phyloP scores from a whole-genome alignment of 257 asterid species.

The Solanum virginianum region DNA sequence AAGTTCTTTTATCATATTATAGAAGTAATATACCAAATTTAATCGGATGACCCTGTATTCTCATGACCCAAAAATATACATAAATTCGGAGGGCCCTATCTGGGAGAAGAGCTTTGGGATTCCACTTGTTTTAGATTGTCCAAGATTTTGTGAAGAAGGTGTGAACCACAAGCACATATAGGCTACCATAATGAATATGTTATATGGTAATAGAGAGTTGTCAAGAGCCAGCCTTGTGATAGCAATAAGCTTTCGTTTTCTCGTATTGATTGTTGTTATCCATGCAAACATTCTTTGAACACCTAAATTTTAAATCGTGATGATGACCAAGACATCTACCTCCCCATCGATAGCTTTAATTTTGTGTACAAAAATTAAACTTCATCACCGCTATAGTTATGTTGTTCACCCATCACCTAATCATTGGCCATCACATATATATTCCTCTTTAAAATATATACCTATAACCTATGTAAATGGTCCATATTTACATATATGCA shows the following conservation, averaged over 20 bases:
- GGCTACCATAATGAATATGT: background rate
- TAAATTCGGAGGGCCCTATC: too few species aligned
- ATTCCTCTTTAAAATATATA: background rate
- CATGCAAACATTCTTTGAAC: background rate
- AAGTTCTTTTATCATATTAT: too few species aligned
- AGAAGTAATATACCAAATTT: too few species aligned
- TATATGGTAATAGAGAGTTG: background rate
- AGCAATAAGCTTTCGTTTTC: background rate
- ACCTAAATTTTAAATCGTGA: background rate
- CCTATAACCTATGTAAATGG: background rate
- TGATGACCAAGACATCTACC: background rate
- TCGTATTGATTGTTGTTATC: background rate
- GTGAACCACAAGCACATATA: background rate
- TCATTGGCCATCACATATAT: background rate
- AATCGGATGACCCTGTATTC: too few species aligned
- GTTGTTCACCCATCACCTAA: background rate
- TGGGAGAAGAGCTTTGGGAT: background rate
- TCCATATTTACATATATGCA: background rate
- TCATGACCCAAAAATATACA: too few species aligned
- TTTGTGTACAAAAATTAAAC: background rate
- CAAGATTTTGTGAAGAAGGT: background rate
- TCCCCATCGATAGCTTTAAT: background rate
- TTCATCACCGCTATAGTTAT: background rate
- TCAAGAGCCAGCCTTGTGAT: background rate
- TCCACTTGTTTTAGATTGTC: background rate